Evolutionary conservation across 2,329 filamentous ascomycete species (phyloP).

Genomic region (Chaetomiaceae sp.): DNA sequence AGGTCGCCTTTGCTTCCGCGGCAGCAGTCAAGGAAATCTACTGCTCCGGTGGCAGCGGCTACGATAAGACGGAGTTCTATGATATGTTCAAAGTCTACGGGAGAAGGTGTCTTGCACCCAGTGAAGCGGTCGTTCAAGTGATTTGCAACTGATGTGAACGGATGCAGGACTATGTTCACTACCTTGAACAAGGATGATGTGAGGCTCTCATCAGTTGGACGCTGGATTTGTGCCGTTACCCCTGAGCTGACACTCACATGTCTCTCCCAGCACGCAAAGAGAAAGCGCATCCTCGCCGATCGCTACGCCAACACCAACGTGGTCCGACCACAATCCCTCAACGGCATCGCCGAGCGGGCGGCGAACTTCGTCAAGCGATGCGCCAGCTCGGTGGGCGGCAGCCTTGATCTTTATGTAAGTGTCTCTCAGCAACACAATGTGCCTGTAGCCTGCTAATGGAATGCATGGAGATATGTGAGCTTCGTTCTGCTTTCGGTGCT

Average conservation of each 20-base stretch:
- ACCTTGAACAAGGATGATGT: slow-evolving; percentile 49
- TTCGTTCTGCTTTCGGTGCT: neutral
- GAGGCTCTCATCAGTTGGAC: slow-evolving; percentile 24
- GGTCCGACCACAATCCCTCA: slow-evolving; percentile 47
- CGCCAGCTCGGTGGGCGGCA: slow-evolving; percentile 35
- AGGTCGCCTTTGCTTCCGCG: slow-evolving; percentile 53
- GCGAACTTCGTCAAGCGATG: slow-evolving; percentile 50
- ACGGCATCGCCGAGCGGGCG: slow-evolving; percentile 53
- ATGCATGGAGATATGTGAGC: slow-evolving; percentile 15
- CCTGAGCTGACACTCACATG: neutral
- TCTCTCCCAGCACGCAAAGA: slow-evolving; percentile 45
- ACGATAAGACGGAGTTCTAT: slow-evolving; percentile 61
- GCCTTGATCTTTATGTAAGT: slow-evolving; percentile 57
- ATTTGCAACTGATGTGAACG: neutral
- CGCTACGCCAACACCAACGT: slow-evolving; percentile 64
- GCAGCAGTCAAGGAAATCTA: slow-evolving; percentile 58
- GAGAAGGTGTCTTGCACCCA: slow-evolving; percentile 37
- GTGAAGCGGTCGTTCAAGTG: too few species aligned
- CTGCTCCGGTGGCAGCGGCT: slow-evolving; percentile 54
- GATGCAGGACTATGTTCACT: slow-evolving; percentile 45
- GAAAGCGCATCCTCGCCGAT: slow-evolving; percentile 58
- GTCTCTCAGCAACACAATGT: slow-evolving; percentile 6
- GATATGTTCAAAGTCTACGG: slow-evolving; percentile 54
- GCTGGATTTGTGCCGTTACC: too few species aligned
- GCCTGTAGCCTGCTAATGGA: slow-evolving; percentile 9